These are phyloP conservation scores for Trypanosomatidae sp. DNA, from an alignment of 208 protist species.

Conservation along the genomic window DNA sequence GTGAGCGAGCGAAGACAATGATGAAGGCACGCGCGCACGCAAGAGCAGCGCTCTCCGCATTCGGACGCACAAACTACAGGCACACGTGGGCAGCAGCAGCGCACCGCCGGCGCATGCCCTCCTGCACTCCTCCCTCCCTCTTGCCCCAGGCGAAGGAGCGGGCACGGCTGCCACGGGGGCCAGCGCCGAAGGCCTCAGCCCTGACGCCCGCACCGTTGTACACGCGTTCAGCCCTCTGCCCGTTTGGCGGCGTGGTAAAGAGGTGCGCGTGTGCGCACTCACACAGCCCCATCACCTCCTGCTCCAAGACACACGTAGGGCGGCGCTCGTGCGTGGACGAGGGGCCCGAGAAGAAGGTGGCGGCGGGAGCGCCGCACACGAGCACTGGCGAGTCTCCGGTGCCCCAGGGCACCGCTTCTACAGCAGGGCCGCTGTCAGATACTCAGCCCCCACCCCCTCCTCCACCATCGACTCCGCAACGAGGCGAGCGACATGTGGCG, in stretches of 20 bases:
- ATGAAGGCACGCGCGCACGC: background rate
- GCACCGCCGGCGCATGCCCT: background rate
- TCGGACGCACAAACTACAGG: background rate
- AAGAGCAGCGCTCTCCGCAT: background rate
- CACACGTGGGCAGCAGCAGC: background rate
- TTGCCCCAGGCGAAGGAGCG: background rate
- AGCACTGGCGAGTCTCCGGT: background rate
- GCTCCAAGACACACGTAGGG: background rate
- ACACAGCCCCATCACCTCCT: background rate
- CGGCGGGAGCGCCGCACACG: background rate
- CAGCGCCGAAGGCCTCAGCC: background rate
- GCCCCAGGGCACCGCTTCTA: background rate
- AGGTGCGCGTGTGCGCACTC: background rate
- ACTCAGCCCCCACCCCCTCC: constrained; percentile 56
- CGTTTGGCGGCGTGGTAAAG: background rate
- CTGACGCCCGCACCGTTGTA: background rate
- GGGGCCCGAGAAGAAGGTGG: background rate
- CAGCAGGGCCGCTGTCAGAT: constrained; percentile 54
- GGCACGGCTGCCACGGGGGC: background rate
- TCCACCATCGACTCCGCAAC: constrained; percentile 49
- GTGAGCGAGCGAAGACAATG: background rate
- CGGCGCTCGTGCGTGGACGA: background rate
- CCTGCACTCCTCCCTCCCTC: background rate
- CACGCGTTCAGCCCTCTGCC: background rate
- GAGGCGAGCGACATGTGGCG: constrained; percentile 24